These are phyloP conservation scores for Pelargonium myrrhifolium DNA, from an alignment of 441 rosid species.

Conservation along the genomic window DNA sequence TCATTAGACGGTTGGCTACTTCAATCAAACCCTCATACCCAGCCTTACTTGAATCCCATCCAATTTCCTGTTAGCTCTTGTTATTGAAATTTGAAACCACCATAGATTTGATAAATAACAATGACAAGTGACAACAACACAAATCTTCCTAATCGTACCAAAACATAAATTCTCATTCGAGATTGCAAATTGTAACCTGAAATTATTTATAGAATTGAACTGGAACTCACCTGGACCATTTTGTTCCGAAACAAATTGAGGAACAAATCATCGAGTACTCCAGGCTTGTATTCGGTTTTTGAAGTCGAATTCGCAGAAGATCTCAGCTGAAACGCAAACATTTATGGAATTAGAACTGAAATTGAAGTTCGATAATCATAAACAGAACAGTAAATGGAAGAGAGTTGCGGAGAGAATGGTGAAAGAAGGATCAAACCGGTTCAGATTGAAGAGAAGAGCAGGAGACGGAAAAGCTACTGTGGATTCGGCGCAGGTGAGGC, in stretches of 20 bases:
- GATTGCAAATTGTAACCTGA: neutral
- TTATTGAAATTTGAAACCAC: slow-evolving; percentile 15
- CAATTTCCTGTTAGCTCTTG: slow-evolving; percentile 64
- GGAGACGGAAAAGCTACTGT: slow-evolving; percentile 16
- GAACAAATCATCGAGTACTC: slow-evolving; percentile 45
- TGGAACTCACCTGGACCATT: slow-evolving; percentile 46
- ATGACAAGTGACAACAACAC: neutral
- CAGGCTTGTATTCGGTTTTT: slow-evolving; percentile 36
- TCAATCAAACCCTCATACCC: slow-evolving; percentile 77
- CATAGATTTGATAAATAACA: slow-evolving; percentile 3
- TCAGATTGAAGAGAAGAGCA: slow-evolving; percentile 27
- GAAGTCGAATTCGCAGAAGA: slow-evolving; percentile 20
- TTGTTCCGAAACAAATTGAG: slow-evolving; percentile 55
- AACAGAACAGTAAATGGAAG: neutral
- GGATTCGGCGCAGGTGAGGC: too few species aligned
- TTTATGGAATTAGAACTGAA: neutral
- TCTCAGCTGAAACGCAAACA: slow-evolving; percentile 29
- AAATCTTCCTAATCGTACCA: neutral
- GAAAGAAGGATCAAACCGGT: slow-evolving; percentile 24
- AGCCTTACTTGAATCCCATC: slow-evolving; percentile 80
- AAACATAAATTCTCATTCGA: neutral
- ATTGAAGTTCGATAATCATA: neutral
- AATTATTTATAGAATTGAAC: neutral
- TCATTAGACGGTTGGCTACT: slow-evolving; percentile 56
- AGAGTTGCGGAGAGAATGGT: neutral